phyloP scores from a whole-genome alignment of 73 alveolate species.

The Uronychia setigera region DNA sequence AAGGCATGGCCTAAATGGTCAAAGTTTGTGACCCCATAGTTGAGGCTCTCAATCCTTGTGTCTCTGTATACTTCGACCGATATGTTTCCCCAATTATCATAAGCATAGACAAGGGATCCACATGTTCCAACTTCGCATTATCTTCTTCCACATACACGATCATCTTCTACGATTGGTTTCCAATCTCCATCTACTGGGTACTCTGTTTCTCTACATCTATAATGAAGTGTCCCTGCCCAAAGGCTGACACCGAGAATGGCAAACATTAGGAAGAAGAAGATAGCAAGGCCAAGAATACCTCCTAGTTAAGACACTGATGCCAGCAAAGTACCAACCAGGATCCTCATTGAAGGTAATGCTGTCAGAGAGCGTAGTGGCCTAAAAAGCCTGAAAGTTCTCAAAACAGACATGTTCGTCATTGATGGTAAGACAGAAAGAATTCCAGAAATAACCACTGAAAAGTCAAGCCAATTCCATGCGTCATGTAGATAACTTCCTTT shows the following conservation, averaged over 20 bases:
- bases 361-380: slow-evolving; percentile 1
- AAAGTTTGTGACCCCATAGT: slow-evolving; percentile 34
- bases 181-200: slow-evolving; percentile 36
- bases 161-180: background rate
- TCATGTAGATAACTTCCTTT: slow-evolving; percentile 68
- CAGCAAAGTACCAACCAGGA: slow-evolving; percentile 3
- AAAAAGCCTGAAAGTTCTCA: slow-evolving; percentile 16
- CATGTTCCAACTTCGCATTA: background rate
- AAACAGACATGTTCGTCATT: slow-evolving; percentile 38
- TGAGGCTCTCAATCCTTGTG: background rate
- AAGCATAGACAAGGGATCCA: background rate
- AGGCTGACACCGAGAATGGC: slow-evolving; percentile 10
- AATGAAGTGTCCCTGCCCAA: background rate
- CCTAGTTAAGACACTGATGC: slow-evolving; percentile 1
- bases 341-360: slow-evolving; percentile 9
- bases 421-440: slow-evolving; percentile 6
- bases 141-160: background rate
- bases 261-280: slow-evolving; percentile 4
- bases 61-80: background rate
- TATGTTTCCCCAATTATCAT: background rate
- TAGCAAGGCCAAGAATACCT: background rate
- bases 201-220: slow-evolving; percentile 16
- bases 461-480: slow-evolving; percentile 81
- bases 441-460: slow-evolving; percentile 64
- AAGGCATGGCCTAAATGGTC: slow-evolving; percentile 29